Conservation (phyloP, 176 grass and related monocot genomes). For the Oryza punctata region DNA sequence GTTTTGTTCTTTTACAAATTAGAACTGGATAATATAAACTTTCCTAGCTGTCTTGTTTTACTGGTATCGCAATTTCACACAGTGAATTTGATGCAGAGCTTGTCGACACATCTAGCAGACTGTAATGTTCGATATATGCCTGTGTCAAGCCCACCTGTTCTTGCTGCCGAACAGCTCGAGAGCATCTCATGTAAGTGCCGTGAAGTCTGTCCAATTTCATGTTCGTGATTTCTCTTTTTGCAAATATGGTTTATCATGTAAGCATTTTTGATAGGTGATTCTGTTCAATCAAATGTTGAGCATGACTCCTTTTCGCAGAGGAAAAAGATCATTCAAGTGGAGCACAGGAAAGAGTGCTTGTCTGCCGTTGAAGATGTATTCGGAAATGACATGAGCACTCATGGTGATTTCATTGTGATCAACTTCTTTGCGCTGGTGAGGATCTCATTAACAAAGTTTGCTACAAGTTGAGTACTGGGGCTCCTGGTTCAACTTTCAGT, state of each 20-base stretch:
- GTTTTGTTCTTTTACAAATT: conserved; percentile 25
- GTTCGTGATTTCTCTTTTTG: neutral
- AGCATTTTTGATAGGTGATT: conserved; percentile 42
- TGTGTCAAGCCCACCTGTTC: conserved; percentile 67
- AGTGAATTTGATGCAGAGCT: conserved; percentile 48
- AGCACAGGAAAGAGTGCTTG: conserved; percentile 78
- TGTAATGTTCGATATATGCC: conserved; percentile 67
- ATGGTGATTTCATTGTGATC: conserved; percentile 69
- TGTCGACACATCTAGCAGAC: conserved; percentile 50
- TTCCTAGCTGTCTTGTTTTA: neutral
- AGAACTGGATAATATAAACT: neutral
- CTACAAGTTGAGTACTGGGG: neutral
- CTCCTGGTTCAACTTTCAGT: conserved; percentile 7
- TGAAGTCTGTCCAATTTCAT: neutral
- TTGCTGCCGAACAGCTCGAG: conserved; percentile 49
- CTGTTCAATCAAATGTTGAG: conserved; percentile 36
- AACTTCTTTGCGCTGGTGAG: conserved; percentile 94
- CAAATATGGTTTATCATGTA: conserved; percentile 8
- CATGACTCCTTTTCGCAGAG: conserved; percentile 47
- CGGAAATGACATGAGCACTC: conserved; percentile 49
- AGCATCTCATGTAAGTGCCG: conserved; percentile 56
- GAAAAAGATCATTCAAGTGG: conserved; percentile 58
- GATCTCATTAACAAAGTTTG: neutral
- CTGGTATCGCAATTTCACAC: conserved; percentile 6
- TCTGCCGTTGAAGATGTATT: conserved; percentile 68